Evolutionary conservation across 352 stramenopile genomes (phyloP), one percentile per base, ranked within the genome.

Genomic region (Achlya hypogyna): DNA sequence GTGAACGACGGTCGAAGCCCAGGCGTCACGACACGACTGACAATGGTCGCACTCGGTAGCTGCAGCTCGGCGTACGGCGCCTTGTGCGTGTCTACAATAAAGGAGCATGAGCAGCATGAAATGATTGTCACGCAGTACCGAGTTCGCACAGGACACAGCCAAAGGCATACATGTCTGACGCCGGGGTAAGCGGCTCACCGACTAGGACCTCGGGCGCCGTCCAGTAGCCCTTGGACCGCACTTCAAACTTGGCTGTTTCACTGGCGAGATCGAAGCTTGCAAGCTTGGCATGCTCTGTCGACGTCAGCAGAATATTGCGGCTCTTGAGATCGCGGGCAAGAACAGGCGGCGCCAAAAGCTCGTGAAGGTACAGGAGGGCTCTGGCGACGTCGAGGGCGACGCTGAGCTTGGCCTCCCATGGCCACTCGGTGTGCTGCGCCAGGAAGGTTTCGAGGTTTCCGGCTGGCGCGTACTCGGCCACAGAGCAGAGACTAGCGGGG

Each of bases 61-160:
- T 89, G 82, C 53, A 91, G 69, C 78, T 91, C 79, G 59, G 82
- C 86, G 72, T 91, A 93, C 69, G 84, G 84, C 59, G 89, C 77
- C 16, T 79, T 65, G 60, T 91, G 81, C 27, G 80, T 89, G 40
- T 93, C 84, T 45, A 10, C 2, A n/a, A 45, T 18, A 9, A 45
- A n/a, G n/a, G 6, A 45, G 6, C 6, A 3, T 45, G 6, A 45
- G n/a, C n/a, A n/a, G n/a, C n/a, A n/a, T n/a, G 38, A 9, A 10
- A 45, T 1, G 38, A 45, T 3, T 45, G 2, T 9, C 12, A 38
- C 25, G 49, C 25, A 10, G 59, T 65, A 43, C 38, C 82, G 25
- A 56, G 25, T 56, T 56, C 49, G 31, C 12, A 12, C 2, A 56
- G n/a, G 8, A 56, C 31, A 10, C 49, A 56, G 1, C 69, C 75